These are phyloP conservation scores for Trichoderma hamatum DNA, from an alignment of 2,329 filamentous ascomycete genomes.

Conservation along the genomic window DNA sequence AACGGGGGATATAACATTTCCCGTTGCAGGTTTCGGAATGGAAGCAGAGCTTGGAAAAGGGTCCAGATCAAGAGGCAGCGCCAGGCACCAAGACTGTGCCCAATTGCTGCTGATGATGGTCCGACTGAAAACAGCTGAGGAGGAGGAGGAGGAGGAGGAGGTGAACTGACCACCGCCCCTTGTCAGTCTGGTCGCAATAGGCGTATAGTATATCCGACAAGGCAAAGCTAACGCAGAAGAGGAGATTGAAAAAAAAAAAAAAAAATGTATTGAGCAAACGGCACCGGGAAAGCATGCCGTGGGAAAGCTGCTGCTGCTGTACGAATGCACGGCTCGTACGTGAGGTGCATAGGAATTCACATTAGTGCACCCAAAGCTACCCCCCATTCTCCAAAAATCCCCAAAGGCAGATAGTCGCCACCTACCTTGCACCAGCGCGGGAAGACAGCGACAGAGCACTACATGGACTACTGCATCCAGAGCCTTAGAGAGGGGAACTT, in stretches of 20 bases:
- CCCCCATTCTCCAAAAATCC: not conserved
- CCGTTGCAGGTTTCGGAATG: not conserved
- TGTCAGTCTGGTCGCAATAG: not conserved
- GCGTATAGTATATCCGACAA: not conserved
- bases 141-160: no score
- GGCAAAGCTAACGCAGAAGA: not conserved
- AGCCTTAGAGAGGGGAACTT: slow-evolving; percentile 15
- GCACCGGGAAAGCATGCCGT: not conserved
- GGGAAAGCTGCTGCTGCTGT: not conserved
- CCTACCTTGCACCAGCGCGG: not conserved
- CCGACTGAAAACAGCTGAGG: not conserved
- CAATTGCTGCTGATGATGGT: not conserved
- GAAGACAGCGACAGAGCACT: not conserved
- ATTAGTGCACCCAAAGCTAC: not conserved
- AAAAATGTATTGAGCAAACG: not conserved
- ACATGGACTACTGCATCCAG: slow-evolving; percentile 16
- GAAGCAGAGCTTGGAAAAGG: not conserved
- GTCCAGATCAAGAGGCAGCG: not conserved
- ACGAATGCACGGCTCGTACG: not conserved
- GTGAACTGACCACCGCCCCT: not conserved
- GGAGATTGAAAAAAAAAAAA: not conserved
- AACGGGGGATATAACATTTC: not conserved
- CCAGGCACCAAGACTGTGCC: not conserved
- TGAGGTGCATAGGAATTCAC: not conserved
- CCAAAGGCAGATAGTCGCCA: not conserved